Percentiles rank a stretch among this genome's conserved stretches.
These are phyloP conservation scores for Rhizomucor pusillus DNA, from an alignment of 371 early-diverging fungal genomes.

Conservation along the genomic window DNA sequence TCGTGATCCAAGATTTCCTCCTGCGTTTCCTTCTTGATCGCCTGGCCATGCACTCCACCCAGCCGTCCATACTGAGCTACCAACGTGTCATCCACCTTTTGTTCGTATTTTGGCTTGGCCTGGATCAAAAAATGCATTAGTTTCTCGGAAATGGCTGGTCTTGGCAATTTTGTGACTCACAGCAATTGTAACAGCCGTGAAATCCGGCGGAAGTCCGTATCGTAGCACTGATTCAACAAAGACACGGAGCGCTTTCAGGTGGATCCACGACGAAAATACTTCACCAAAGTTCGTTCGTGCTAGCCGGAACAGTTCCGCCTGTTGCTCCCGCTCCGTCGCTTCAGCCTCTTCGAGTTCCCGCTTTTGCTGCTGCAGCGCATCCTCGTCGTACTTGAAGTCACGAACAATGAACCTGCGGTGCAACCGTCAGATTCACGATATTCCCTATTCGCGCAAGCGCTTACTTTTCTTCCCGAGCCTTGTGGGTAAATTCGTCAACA, in stretches of 20 bases:
- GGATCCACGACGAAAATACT: conserved; percentile 87
- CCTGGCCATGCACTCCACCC: conserved; percentile 55
- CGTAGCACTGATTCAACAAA: conserved; percentile 97
- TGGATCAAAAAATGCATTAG: conserved; percentile 13
- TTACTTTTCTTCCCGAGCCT: conserved; percentile 84
- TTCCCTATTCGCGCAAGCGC: background rate
- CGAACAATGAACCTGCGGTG: conserved; percentile 79
- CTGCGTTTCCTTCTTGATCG: conserved; percentile 23
- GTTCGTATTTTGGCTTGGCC: conserved; percentile 76
- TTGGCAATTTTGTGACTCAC: conserved; percentile 23
- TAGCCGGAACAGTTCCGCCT: conserved; percentile 73
- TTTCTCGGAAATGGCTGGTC: background rate
- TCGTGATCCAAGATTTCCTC: conserved; percentile 80
- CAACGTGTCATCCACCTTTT: conserved; percentile 71
- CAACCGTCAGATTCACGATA: background rate
- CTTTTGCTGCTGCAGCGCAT: conserved; percentile 71
- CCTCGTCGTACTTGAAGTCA: conserved; percentile 89
- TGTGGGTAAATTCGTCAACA: conserved; percentile 84
- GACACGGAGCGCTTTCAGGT: conserved; percentile 88
- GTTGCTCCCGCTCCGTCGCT: conserved; percentile 77
- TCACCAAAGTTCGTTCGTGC: conserved; percentile 94
- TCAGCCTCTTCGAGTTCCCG: conserved; percentile 71
- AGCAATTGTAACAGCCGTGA: conserved; percentile 79
- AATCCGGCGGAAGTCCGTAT: conserved; percentile 96
- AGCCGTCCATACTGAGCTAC: conserved; percentile 66